Evolutionary conservation across 768 basidiomycete species (phyloP), one percentile per base, ranked within the genome.

Genomic region (Erythrobasidium yunnanense): DNA sequence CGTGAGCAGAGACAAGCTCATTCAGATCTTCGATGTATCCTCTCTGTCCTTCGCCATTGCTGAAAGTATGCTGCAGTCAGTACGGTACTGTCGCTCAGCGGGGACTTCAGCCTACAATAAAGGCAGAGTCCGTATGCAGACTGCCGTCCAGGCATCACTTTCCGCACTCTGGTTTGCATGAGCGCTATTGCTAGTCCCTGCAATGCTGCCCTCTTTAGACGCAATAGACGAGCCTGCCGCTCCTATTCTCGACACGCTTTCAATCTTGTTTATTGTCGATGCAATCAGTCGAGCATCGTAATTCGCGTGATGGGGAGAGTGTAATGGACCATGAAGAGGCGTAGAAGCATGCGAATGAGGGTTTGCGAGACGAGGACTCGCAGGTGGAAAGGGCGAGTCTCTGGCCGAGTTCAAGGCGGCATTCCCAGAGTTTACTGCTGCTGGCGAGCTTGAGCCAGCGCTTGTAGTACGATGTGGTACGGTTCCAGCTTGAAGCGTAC

Each of bases 41-140:
- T 38, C 66, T 66, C 18, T 69, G 56, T 1, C 73, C 73, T 58
- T 73, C 72, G 45, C 72, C 73, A 46, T 74, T 73, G 57, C 71
- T 73, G 45, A 20, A 15, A 20, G 2, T 18, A 2, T 6, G 23
- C 4, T 11, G 35, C 46, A 63, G 58, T 38, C 55, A 20, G 25
- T 23, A 2, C 2, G 52, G 6, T 15, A 11, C 4, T 29, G 4
- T 8, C 4, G 25, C 50, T 18, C 2, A 25, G 33, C 5, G 17
- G 4, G 11, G 6, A 17, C 8, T 34, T 46, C 15, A 4, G 68
- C 71, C 20, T 32, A 72, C 71, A 72, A 72, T 7, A 73, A 55
- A 11, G 73, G 73, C 17, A 73, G 23, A 8, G 70, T 69, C 18
- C 68, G 29, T 1, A 73, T 63, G 51, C 68, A 70, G n/a, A 71